phyloP scores from a whole-genome alignment of 2,329 filamentous ascomycete species.

The Fusarium siculi region DNA sequence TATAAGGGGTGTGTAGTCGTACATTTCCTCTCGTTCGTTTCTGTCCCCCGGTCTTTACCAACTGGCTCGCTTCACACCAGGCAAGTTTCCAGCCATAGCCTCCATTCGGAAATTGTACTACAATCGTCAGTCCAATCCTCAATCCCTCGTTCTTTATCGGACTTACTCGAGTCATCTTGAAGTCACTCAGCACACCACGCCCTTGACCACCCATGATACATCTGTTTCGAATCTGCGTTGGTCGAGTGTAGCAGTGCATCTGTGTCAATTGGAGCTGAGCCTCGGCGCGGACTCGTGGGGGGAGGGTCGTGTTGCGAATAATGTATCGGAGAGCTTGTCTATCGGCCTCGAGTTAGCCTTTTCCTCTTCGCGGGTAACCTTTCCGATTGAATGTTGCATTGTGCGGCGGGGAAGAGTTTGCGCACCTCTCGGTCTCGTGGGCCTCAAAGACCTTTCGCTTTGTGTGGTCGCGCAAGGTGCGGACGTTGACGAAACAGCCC shows the following conservation, averaged over 20 bases:
- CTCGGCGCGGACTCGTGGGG: conserved; percentile 83
- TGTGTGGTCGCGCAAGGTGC: conserved; percentile 91
- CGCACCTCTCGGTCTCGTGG: conserved; percentile 87
- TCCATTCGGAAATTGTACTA: conserved; percentile 95
- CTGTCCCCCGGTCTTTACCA: conserved; percentile 71
- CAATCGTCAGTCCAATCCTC: conserved; percentile 40
- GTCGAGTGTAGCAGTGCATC: conserved; percentile 95
- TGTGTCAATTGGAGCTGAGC: conserved; percentile 92
- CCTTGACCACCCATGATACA: conserved; percentile 93
- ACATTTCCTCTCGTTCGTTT: conserved; percentile 20
- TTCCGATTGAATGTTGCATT: accelerated
- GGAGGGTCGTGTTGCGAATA: conserved; percentile 89
- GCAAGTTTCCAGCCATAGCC: conserved; percentile 84
- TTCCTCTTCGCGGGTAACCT: neutral
- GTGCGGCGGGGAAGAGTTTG: conserved; percentile 25
- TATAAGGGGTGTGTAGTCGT: conserved; percentile 6
- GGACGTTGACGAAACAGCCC: conserved; percentile 86
- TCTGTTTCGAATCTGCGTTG: conserved; percentile 93
- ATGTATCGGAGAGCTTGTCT: conserved; percentile 95
- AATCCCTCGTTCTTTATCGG: neutral
- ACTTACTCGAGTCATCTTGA: conserved; percentile 89
- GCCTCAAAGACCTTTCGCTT: conserved; percentile 94
- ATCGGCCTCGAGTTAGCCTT: conserved; percentile 9
- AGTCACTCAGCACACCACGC: conserved; percentile 90
- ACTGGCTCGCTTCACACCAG: conserved; percentile 94